phyloP scores from a whole-genome alignment of 805 yeast genomes.

The Yueomyces sinensis region DNA sequence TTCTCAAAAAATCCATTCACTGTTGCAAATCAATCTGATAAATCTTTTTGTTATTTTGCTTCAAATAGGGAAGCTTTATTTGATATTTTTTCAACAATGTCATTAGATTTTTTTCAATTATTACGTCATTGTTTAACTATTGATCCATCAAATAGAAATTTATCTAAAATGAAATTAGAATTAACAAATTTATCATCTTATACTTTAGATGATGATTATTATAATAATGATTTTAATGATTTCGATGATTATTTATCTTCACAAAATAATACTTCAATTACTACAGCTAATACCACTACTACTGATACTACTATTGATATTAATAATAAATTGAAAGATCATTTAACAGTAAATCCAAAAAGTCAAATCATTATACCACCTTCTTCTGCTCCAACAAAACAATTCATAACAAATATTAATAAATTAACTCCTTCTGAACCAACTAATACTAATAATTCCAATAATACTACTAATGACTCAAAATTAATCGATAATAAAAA shows the following conservation, averaged over 20 bases:
- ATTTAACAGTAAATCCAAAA: conserved; percentile 2
- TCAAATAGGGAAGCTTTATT: conserved; percentile 78
- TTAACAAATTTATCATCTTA: conserved; percentile 47
- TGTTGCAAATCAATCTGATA: conserved; percentile 69
- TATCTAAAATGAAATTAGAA: conserved; percentile 46
- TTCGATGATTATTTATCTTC: no score
- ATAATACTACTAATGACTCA: neutral
- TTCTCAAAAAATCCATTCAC: conserved; percentile 82
- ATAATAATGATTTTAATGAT: conserved; percentile 14
- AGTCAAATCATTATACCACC: conserved; percentile 5
- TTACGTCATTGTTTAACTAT: conserved; percentile 65
- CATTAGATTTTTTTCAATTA: conserved; percentile 76
- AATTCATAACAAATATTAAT: neutral
- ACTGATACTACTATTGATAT: conserved; percentile 2
- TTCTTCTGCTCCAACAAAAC: conserved; percentile 9
- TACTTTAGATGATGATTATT: conserved; percentile 70
- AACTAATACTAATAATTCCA: neutral
- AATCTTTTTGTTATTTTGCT: conserved; percentile 73
- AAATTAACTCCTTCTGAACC: neutral
- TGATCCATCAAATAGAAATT: conserved; percentile 76
- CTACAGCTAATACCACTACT: neutral
- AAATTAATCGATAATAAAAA: neutral
- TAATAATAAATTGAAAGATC: conserved; percentile 26
- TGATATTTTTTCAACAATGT: conserved; percentile 84
- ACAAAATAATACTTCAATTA: no score